phyloP scores from a whole-genome alignment of 2,329 filamentous ascomycete species.

The Calonectria multiphialidica region DNA sequence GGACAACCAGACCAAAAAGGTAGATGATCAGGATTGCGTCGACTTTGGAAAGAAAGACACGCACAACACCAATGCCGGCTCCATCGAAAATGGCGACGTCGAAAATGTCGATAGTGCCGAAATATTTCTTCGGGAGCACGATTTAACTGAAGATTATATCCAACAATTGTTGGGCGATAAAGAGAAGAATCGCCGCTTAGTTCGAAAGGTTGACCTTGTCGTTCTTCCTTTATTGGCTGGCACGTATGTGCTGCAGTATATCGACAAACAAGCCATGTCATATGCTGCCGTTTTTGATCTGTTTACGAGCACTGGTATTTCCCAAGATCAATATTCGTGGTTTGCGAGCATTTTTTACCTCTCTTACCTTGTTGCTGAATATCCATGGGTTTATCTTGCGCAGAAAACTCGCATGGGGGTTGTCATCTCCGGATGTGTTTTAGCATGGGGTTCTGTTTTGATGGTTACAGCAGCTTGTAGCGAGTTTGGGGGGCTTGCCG shows the following conservation, averaged over 20 bases:
- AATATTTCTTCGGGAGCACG: constrained; percentile 35
- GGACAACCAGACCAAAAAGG: neutral
- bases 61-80: constrained; percentile 27
- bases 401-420: constrained; percentile 52
- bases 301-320: constrained; percentile 59
- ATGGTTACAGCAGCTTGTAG: constrained; percentile 56
- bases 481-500: constrained; percentile 56
- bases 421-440: constrained; percentile 47
- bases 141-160: constrained; percentile 36
- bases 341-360: constrained; percentile 67
- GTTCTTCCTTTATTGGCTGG: constrained; percentile 62
- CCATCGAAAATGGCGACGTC: constrained; percentile 29
- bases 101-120: constrained; percentile 33
- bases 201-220: constrained; percentile 59
- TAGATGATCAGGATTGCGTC: neutral
- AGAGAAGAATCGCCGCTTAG: constrained; percentile 27
- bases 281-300: constrained; percentile 68
- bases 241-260: constrained; percentile 63
- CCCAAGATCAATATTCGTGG: constrained; percentile 61
- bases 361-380: constrained; percentile 58
- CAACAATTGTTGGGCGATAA: constrained; percentile 29
- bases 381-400: constrained; percentile 50
- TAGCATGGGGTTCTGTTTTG: constrained; percentile 53
- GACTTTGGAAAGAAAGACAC: constrained; percentile 29
- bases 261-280: constrained; percentile 65